phyloP scores from a whole-genome alignment of 2,329 filamentous ascomycete species.

The Xylariaceae sp. region DNA sequence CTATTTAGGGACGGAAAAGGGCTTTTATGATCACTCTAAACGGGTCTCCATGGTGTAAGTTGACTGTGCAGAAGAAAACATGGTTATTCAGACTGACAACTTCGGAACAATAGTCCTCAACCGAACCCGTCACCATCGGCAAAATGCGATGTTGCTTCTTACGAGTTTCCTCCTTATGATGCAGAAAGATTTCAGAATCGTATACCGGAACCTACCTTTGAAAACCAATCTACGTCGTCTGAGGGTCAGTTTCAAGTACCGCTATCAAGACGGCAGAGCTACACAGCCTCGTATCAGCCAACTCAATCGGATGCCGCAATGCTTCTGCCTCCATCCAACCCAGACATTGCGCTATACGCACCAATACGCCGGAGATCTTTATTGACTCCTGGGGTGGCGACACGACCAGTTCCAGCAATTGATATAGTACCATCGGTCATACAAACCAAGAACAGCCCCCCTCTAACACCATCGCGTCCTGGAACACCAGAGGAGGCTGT shows the following conservation, averaged over 20 bases:
- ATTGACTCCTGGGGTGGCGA: conserved; percentile 31
- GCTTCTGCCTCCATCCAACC: conserved; percentile 38
- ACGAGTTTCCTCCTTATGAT: conserved; percentile 33
- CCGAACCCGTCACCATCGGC: conserved; percentile 34
- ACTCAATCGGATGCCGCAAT: conserved; percentile 23
- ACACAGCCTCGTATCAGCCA: conserved; percentile 27
- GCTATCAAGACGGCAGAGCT: conserved; percentile 36
- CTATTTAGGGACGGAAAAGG: conserved; percentile 24
- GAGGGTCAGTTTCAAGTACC: conserved; percentile 34
- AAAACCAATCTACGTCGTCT: conserved; percentile 33
- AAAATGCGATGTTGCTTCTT: conserved; percentile 40
- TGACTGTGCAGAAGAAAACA: not conserved
- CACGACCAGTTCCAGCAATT: conserved; percentile 21
- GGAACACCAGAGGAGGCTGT: conserved; percentile 14
- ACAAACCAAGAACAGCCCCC: conserved; percentile 22
- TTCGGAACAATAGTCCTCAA: conserved; percentile 29
- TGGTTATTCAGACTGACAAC: conserved; percentile 13
- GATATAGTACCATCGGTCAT: conserved; percentile 12
- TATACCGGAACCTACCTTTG: conserved; percentile 32
- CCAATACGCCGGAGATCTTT: conserved; percentile 33
- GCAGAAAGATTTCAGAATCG: conserved; percentile 41
- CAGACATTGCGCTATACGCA: conserved; percentile 36
- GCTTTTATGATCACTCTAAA: conserved; percentile 13
- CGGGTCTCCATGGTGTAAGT: conserved; percentile 9
- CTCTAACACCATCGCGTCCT: conserved; percentile 22